Percentiles rank a stretch among this genome's conserved stretches.
Evolutionary conservation across 495 filamentous ascomycete genomes (phyloP).

Genomic region (Glutinoglossum americanum): DNA sequence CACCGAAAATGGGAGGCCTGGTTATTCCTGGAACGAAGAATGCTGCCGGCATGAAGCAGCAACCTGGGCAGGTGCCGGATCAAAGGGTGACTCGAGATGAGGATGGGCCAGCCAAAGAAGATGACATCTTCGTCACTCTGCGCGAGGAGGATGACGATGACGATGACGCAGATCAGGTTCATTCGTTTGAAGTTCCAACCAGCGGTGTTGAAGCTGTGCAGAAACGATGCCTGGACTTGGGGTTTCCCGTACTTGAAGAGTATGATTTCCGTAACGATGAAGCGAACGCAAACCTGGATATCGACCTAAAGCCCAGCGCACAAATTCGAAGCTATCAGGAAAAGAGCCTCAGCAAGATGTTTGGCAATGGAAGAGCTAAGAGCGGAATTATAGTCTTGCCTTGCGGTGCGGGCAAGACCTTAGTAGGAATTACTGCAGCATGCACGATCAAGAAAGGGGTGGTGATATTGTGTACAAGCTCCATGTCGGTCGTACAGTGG

Average conservation of each 20-base stretch:
- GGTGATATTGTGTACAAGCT: slow-evolving; percentile 86
- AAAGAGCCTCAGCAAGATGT: slow-evolving; percentile 96
- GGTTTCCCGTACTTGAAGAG: slow-evolving; percentile 77
- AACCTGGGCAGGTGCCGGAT: slow-evolving; percentile 17
- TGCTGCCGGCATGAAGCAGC: slow-evolving; percentile 63
- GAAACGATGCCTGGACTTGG: slow-evolving; percentile 71
- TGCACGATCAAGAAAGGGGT: slow-evolving; percentile 94
- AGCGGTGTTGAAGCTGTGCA: slow-evolving; percentile 64
- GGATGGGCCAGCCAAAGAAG: slow-evolving; percentile 13
- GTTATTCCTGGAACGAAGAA: slow-evolving; percentile 91
- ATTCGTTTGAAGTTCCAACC: slow-evolving; percentile 80
- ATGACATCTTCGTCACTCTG: slow-evolving; percentile 37
- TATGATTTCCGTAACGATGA: slow-evolving; percentile 96
- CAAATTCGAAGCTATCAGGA: slow-evolving; percentile 88
- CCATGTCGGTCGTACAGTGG: slow-evolving; percentile 97
- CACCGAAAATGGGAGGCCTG: slow-evolving; percentile 70
- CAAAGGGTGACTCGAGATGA: slow-evolving; percentile 15
- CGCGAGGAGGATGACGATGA: slow-evolving; percentile 59
- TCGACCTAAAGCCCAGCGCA: slow-evolving; percentile 67
- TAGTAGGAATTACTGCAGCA: slow-evolving; percentile 90
- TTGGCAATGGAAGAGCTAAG: slow-evolving; percentile 89
- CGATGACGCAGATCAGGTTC: slow-evolving; percentile 70
- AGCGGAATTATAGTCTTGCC: slow-evolving; percentile 95
- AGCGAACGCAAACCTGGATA: slow-evolving; percentile 72
- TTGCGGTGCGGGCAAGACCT: slow-evolving; percentile 90